These are phyloP conservation scores for Trichoderma reesei DNA, from an alignment of 495 filamentous ascomycete genomes.

Conservation along the genomic window DNA sequence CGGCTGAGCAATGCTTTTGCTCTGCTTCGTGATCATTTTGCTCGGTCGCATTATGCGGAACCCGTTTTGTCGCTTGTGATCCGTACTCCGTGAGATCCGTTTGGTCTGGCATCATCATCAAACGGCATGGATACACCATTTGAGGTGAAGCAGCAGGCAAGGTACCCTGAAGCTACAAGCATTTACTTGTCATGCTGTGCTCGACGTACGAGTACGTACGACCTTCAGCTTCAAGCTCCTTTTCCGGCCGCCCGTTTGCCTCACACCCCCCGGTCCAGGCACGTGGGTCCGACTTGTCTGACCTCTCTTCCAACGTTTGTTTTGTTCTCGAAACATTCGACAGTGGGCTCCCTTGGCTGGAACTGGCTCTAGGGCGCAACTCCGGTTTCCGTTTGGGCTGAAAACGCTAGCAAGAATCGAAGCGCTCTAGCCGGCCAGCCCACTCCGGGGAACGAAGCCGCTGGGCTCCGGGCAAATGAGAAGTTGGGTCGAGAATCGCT, in stretches of 20 bases:
- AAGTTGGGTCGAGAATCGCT: background rate
- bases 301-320: background rate
- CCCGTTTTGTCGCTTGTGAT: background rate
- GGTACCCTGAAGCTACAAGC: too few relatives aligned
- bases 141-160: too few relatives aligned
- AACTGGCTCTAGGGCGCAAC: background rate
- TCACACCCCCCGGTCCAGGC: background rate
- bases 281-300: background rate
- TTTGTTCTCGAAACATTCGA: slow-evolving; percentile 4
- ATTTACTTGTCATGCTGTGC: too few relatives aligned
- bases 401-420: background rate
- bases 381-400: background rate
- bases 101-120: too few relatives aligned
- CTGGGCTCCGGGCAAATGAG: slow-evolving; percentile 5
- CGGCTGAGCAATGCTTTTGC: background rate
- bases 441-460: background rate
- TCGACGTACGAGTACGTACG: too few relatives aligned
- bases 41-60: background rate
- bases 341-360: background rate
- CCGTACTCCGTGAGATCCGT: too few relatives aligned
- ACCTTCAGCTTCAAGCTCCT: background rate
- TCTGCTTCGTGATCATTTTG: background rate
- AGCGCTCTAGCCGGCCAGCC: background rate
- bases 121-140: too few relatives aligned
- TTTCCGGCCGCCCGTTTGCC: background rate